Evolutionary conservation across 257 asterid species (phyloP).

Genomic region (Cinchona pubescens): DNA sequence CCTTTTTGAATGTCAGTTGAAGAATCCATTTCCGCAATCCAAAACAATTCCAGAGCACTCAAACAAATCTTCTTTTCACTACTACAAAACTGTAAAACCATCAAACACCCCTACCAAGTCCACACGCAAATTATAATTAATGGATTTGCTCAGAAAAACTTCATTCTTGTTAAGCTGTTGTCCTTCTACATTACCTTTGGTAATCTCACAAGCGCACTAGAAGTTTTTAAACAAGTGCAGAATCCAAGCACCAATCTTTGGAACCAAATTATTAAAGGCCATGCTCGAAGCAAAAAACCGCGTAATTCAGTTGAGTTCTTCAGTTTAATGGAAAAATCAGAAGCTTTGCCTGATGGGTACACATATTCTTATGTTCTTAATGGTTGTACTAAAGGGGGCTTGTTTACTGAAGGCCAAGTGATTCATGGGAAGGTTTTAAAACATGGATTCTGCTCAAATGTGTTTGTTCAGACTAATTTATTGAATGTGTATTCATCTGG

Average conservation of each 20-base stretch:
- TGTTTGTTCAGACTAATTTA: constrained; percentile 61
- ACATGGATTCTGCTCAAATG: constrained; percentile 48
- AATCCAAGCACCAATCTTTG: constrained; percentile 53
- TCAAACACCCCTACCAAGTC: constrained; percentile 48
- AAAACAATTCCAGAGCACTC: constrained; percentile 33
- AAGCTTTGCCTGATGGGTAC: constrained; percentile 57
- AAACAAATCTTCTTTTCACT: constrained; percentile 55
- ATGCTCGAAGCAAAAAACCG: constrained; percentile 31
- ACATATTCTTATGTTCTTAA: constrained; percentile 50
- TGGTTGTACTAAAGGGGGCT: constrained; percentile 52
- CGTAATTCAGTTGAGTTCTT: constrained; percentile 38
- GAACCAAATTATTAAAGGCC: constrained; percentile 68
- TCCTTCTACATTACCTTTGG: constrained; percentile 40
- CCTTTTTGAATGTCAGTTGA: constrained; percentile 36
- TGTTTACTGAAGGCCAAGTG: constrained; percentile 58
- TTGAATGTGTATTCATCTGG: constrained; percentile 48
- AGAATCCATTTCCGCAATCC: constrained; percentile 33
- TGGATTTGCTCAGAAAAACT: constrained; percentile 56
- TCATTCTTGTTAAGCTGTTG: constrained; percentile 58
- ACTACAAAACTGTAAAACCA: constrained; percentile 46
- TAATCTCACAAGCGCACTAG: constrained; percentile 38
- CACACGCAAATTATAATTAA: constrained; percentile 53
- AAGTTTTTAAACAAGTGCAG: constrained; percentile 49
- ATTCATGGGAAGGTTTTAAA: constrained; percentile 61
- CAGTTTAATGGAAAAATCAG: constrained; percentile 39